Conservation (phyloP, 176 grass and related monocot species). For the Raddia guianensis region DNA sequence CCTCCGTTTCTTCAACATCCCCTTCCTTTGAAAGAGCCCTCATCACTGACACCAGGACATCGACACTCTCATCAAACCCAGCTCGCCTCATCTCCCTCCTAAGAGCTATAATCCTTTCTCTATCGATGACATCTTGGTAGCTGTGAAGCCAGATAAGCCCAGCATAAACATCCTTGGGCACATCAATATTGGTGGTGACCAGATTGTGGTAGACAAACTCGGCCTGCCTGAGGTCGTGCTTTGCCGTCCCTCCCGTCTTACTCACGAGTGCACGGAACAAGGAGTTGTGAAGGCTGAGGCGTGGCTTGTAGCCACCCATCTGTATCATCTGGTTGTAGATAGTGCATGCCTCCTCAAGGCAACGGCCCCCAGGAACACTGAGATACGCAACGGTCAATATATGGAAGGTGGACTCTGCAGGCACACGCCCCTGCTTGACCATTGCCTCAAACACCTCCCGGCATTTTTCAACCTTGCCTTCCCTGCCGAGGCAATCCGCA, state of each 20-base stretch:
- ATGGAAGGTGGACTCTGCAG: conserved; percentile 93
- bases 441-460: conserved; percentile 72
- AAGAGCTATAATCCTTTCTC: conserved; percentile 65
- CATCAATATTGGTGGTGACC: conserved; percentile 61
- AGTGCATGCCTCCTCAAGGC: conserved; percentile 75
- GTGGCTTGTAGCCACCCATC: conserved; percentile 77
- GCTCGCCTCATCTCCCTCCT: conserved; percentile 74
- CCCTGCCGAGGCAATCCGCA: conserved; percentile 83
- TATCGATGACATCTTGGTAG: conserved; percentile 90
- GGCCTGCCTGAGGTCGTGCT: conserved; percentile 85
- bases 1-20: conserved; percentile 77
- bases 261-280: conserved; percentile 76
- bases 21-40: conserved; percentile 91
- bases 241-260: conserved; percentile 71
- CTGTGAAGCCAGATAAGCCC: conserved; percentile 98
- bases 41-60: conserved; percentile 91
- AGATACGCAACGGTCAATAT: conserved; percentile 82
- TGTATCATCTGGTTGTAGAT: conserved; percentile 99
- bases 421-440: conserved; percentile 78
- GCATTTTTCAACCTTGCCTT: conserved; percentile 81
- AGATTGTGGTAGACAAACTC: conserved; percentile 92
- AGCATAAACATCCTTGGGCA: conserved; percentile 75
- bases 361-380: conserved; percentile 54
- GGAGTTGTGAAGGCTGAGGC: conserved; percentile 83
- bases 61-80: conserved; percentile 62